phyloP scores from a whole-genome alignment of 2,329 filamentous ascomycete species.

The Sclerotiophoma versabilis region DNA sequence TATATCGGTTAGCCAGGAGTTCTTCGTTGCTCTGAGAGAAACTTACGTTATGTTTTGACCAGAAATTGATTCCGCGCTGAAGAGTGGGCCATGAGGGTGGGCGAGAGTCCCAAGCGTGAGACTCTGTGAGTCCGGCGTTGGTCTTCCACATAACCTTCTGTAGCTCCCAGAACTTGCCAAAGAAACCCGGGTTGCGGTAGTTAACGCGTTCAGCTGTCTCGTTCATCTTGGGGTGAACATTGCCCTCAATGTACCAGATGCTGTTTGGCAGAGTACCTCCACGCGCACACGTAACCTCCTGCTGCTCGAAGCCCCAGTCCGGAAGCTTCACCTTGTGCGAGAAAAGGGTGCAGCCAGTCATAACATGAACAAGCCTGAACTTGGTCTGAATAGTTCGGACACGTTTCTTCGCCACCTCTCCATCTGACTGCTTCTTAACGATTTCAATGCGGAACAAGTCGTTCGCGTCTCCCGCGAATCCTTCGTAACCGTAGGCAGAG shows the following conservation, averaged over 20 bases:
- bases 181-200: slow-evolving; percentile 92
- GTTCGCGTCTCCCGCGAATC: slow-evolving; percentile 95
- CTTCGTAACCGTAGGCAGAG: slow-evolving; percentile 95
- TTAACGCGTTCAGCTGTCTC: slow-evolving; percentile 89
- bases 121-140: slow-evolving; percentile 94
- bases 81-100: slow-evolving; percentile 93
- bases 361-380: slow-evolving; percentile 92
- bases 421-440: slow-evolving; percentile 84
- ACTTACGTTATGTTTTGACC: slow-evolving; percentile 77
- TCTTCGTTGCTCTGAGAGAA: background rate
- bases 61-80: slow-evolving; percentile 97
- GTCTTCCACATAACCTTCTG: slow-evolving; percentile 99
- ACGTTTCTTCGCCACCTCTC: slow-evolving; percentile 78
- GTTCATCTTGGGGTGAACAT: slow-evolving; percentile 78
- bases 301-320: slow-evolving; percentile 97
- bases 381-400: slow-evolving; percentile 95
- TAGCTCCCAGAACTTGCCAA: slow-evolving; percentile 97
- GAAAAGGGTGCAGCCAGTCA: slow-evolving; percentile 96
- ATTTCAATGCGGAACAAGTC: slow-evolving; percentile 96
- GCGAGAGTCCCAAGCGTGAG: slow-evolving; percentile 97
- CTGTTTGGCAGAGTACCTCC: slow-evolving; percentile 94
- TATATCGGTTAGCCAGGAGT: slow-evolving; percentile 13
- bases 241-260: slow-evolving; percentile 94
- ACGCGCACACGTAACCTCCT: slow-evolving; percentile 97
- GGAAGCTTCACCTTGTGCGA: slow-evolving; percentile 99